phyloP scores from a whole-genome alignment of 1,139 yeast species.

The Yamadazyma kanchanaburiensis region DNA sequence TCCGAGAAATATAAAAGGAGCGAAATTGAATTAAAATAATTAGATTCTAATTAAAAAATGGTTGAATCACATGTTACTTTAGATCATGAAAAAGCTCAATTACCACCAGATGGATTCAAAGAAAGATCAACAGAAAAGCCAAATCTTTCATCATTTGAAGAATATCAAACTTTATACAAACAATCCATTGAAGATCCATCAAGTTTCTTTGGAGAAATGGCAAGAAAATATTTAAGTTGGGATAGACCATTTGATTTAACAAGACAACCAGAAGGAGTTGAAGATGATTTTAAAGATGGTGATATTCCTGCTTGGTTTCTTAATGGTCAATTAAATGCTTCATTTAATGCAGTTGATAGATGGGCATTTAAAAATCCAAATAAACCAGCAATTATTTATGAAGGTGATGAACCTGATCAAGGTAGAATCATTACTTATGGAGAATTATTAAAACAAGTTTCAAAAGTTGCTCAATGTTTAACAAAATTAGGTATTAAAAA shows the following conservation, averaged over 20 bases:
- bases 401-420: constrained; percentile 71
- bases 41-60: constrained; percentile 5
- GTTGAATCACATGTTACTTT: constrained; percentile 29
- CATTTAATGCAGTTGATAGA: constrained; percentile 75
- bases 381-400: constrained; percentile 75
- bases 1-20: constrained; percentile 7
- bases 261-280: constrained; percentile 49
- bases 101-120: constrained; percentile 57
- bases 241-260: constrained; percentile 56
- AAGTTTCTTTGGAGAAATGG: constrained; percentile 62
- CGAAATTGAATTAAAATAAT: not conserved
- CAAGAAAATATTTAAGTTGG: constrained; percentile 60
- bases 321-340: constrained; percentile 74
- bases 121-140: constrained; percentile 51
- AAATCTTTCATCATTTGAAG: constrained; percentile 47
- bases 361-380: constrained; percentile 71
- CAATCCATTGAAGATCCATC: constrained; percentile 68
- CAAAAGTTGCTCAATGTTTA: constrained; percentile 67
- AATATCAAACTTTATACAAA: constrained; percentile 58
- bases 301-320: constrained; percentile 77
- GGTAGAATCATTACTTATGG: constrained; percentile 67
- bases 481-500: constrained; percentile 66
- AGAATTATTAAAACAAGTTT: constrained; percentile 66
- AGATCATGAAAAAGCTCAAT: constrained; percentile 41
- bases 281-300: constrained; percentile 56